These are phyloP conservation scores for Beauveria caledonica DNA, from an alignment of 2,329 filamentous ascomycete genomes.

Conservation along the genomic window DNA sequence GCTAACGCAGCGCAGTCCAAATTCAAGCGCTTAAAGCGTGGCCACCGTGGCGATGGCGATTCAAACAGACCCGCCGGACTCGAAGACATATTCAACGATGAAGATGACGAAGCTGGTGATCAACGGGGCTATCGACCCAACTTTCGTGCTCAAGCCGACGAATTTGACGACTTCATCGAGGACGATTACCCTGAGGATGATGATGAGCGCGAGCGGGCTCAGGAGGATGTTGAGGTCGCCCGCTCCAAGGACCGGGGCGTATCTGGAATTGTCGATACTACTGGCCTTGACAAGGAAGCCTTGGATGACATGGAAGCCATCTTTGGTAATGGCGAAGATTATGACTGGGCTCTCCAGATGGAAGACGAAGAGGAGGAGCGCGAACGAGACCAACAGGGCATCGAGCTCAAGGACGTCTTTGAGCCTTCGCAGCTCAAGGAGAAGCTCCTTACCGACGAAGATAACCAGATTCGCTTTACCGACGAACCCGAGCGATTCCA, in stretches of 20 bases:
- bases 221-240: slow-evolving; percentile 83
- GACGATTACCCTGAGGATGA: slow-evolving; percentile 89
- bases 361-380: slow-evolving; percentile 81
- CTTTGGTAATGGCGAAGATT: slow-evolving; percentile 92
- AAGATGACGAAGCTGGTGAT: slow-evolving; percentile 67
- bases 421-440: slow-evolving; percentile 92
- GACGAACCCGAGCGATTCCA: slow-evolving; percentile 95
- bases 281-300: slow-evolving; percentile 83
- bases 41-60: slow-evolving; percentile 68
- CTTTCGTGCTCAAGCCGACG: slow-evolving; percentile 59
- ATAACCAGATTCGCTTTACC: slow-evolving; percentile 79
- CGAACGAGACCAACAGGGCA: slow-evolving; percentile 68
- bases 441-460: slow-evolving; percentile 89
- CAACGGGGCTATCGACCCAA: slow-evolving; percentile 43
- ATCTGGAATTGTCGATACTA: slow-evolving; percentile 64
- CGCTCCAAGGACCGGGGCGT: slow-evolving; percentile 66
- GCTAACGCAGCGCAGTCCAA: slow-evolving; percentile 53
- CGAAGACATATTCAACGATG: slow-evolving; percentile 90
- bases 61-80: slow-evolving; percentile 62
- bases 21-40: slow-evolving; percentile 93
- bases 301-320: slow-evolving; percentile 94
- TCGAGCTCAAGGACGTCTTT: slow-evolving; percentile 96
- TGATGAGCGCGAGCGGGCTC: slow-evolving; percentile 63
- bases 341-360: slow-evolving; percentile 85
- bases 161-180: slow-evolving; percentile 94